Evolutionary conservation across 345 rosid genomes (phyloP), one percentile per base, ranked within the genome.

Genomic region (Erucastrum elatum): DNA sequence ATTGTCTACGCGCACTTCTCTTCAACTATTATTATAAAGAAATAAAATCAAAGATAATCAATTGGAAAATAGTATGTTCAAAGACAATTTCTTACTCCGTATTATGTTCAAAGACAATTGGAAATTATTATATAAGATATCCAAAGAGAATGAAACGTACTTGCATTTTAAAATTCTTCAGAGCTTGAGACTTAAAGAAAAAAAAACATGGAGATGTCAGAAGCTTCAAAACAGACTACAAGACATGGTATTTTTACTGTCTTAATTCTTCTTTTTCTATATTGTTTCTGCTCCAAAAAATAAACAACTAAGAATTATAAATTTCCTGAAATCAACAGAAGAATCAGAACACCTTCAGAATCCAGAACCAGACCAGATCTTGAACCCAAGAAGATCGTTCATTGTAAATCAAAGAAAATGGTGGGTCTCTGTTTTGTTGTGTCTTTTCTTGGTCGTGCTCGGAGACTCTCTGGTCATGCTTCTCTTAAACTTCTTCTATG

Each of bases 391-490:
- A 56, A 35, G 71, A 39, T 65, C 21, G n/a, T 71, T 77, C 41
- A 5, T 3, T 58, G 35, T 77, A 6, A 4, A 21, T n/a, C 81
- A 78, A 41, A 71, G 59, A 21, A 71, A 39, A 17, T 56, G 72
- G 74, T 79, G 82, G 82, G 62, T 72, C 68, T 66, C 64, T 25
- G 74, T 73, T 79, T 44, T 12, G 25, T 10, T 60, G 49, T 79
- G 74, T 58, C 8, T 72, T 44, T 58, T 79, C 56, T 60, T 79
- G 29, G 64, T 59, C 33, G 30, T 59, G 1, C 33, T 59, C 0
- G 83, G 83, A 56, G 76, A 75, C n/a, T 75, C 67, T 39, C 75
- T 74, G 3, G 79, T 69, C 29, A 80, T 70, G 76, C 80, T 75
- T 75, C 63, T 75, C 51, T 31, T 75, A 11, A 80, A 80, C 72